Conservation (phyloP, 2,329 filamentous ascomycete species). For the Acarospora socialis region DNA sequence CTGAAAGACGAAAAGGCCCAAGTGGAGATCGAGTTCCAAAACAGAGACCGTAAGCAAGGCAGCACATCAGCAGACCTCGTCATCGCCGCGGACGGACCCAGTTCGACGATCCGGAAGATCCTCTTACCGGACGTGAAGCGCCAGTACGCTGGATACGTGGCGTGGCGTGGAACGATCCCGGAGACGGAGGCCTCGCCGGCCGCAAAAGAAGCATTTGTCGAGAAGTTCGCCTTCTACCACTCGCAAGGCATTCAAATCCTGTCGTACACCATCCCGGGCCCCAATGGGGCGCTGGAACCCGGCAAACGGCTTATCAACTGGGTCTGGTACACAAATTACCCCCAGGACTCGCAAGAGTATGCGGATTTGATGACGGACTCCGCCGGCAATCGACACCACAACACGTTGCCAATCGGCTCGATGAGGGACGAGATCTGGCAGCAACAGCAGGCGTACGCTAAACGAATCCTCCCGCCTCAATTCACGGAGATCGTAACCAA, state of each 20-base stretch:
- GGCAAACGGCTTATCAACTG: slow-evolving; percentile 8
- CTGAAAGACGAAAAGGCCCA: slow-evolving; percentile 6
- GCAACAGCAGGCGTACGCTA: slow-evolving; percentile 22
- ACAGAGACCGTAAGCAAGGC: slow-evolving; percentile 13
- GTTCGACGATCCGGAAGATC: slow-evolving; percentile 25
- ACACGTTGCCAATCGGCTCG: slow-evolving; percentile 27
- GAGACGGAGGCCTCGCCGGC: slow-evolving; percentile 1
- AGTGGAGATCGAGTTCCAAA: slow-evolving; percentile 17
- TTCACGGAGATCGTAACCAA: slow-evolving; percentile 29
- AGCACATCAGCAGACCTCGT: slow-evolving; percentile 22
- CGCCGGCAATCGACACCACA: slow-evolving; percentile 18
- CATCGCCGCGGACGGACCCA: slow-evolving; percentile 32
- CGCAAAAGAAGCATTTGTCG: slow-evolving; percentile 3
- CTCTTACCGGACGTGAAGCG: slow-evolving; percentile 18
- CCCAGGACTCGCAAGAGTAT: slow-evolving; percentile 12
- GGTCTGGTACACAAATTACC: slow-evolving; percentile 29
- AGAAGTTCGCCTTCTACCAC: slow-evolving; percentile 2
- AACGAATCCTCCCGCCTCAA: slow-evolving; percentile 23
- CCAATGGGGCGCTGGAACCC: slow-evolving; percentile 5
- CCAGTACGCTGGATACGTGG: slow-evolving; percentile 7
- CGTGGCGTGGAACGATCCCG: slow-evolving; percentile 9
- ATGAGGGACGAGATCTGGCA: slow-evolving; percentile 22
- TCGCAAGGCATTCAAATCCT: slow-evolving; percentile 1
- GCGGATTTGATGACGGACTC: slow-evolving; percentile 20
- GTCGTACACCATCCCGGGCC: slow-evolving; percentile 4